A percentile compares a stretch with the other conserved stretches of the same genome.
phyloP scores from a whole-genome alignment of 2,329 filamentous ascomycete species.

The Cercospora citrullina region DNA sequence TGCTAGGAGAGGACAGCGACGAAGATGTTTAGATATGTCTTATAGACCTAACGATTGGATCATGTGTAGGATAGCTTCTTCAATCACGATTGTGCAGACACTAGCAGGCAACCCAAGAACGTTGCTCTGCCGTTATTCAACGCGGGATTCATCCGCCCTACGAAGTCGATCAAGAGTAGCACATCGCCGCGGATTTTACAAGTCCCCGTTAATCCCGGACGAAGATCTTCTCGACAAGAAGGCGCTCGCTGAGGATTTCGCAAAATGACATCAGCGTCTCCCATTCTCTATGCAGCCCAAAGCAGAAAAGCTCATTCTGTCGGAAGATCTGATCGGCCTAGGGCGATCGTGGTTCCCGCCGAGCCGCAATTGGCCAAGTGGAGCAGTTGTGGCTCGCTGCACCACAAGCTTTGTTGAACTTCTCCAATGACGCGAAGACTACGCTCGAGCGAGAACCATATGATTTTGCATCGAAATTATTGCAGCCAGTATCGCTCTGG shows the following conservation, averaged over 20 bases:
- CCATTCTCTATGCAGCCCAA: not conserved
- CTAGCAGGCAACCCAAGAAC: not conserved
- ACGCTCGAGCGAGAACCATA: not conserved
- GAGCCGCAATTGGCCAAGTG: not conserved
- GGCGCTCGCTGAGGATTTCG: not conserved
- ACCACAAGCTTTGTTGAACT: not conserved
- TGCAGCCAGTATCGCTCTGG: not conserved
- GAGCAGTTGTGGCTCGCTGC: not conserved
- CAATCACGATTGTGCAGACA: not conserved
- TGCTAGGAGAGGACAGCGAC: constrained; percentile 81
- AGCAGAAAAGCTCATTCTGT: not conserved
- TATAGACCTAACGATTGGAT: not conserved
- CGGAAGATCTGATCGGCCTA: not conserved
- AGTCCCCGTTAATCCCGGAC: not conserved
- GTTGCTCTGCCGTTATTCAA: not conserved
- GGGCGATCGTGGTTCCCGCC: not conserved
- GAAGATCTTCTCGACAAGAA: not conserved
- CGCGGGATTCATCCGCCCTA: not conserved
- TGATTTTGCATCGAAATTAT: not conserved
- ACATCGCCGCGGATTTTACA: not conserved
- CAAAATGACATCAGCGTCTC: not conserved
- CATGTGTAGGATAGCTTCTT: constrained; percentile 2
- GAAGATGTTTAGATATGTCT: constrained; percentile 64
- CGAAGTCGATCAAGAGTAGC: not conserved
- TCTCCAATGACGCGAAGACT: not conserved